Evolutionary conservation across 1,284 basidiomycete species (phyloP), one percentile per base, ranked within the genome.

Genomic region (Takashimella koratensis): DNA sequence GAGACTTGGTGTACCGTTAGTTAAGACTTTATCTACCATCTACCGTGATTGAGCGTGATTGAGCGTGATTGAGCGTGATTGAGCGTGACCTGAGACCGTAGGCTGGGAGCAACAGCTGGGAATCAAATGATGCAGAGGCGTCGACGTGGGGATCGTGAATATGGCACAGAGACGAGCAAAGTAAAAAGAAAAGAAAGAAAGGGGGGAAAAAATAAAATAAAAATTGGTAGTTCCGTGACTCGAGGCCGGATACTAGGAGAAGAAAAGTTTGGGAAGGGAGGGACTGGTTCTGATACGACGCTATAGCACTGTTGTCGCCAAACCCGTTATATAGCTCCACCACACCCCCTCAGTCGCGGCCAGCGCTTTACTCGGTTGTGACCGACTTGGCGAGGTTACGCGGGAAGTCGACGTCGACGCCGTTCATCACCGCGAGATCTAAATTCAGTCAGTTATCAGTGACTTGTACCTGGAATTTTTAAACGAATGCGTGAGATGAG

Each of bases 351-450:
- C n/a, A n/a, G n/a, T n/a, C n/a, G n/a, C n/a, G n/a, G n/a, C n/a
- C n/a, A n/a, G n/a, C n/a, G n/a, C n/a, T 51, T 51, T 68, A 71
- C 58, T 70, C 70, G 52, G 68, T 71, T 11, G 71, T 74, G 36
- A 74, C 71, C 16, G 66, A 69, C 52, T 81, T 81, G 60, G 79
- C 79, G 84, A 98, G 80, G 81, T 98, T 98, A 70, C 95, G 83
- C 23, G 95, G 95, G 87, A 97, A 98, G 76, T 98, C 95, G 66
- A 98, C 95, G 74, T 98, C 94, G 64, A 92, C 93, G 49, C 95
- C 95, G 72, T 92, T 93, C 78, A 84, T 88, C 65, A 96, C 86
- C 10, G 95, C 95, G 58, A 99, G 80, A 80, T 98, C 70, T 70
- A 42, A 8, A 16, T 12, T n/a, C 3, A 20, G 21, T 20, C 25